Evolutionary conservation across 306 rosid species (phyloP).

Genomic region (Dryas alaskensis): DNA sequence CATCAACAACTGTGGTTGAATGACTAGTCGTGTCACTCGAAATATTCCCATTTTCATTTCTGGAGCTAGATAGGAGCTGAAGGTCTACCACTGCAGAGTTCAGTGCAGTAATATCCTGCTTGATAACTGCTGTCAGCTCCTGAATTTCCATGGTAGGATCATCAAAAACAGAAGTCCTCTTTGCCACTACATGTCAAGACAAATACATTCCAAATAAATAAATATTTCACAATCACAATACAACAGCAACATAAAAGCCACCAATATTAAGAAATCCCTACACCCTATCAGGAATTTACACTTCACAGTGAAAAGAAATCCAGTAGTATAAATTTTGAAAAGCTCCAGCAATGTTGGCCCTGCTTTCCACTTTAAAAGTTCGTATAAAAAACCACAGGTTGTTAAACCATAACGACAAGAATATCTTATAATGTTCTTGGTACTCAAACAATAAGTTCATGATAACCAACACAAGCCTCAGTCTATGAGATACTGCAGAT

Average conservation of each 20-base stretch:
- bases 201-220: constrained; percentile 6
- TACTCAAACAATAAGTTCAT: background rate
- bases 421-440: background rate
- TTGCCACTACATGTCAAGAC: constrained; percentile 65
- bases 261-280: background rate
- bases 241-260: background rate
- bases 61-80: constrained; percentile 62
- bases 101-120: constrained; percentile 90
- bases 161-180: constrained; percentile 86
- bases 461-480: background rate
- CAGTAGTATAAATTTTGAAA: too few species aligned
- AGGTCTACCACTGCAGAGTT: constrained; percentile 95
- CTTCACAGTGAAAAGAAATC: background rate
- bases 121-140: constrained; percentile 82
- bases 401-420: background rate
- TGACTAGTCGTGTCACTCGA: constrained; percentile 87
- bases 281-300: background rate
- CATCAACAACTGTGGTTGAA: constrained; percentile 92
- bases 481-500: too few species aligned
- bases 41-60: constrained; percentile 63
- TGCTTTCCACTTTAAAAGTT: background rate
- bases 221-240: background rate
- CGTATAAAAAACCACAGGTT: background rate
- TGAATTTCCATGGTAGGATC: constrained; percentile 92
- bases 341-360: background rate